phyloP scores from a whole-genome alignment of 2,329 filamentous ascomycete species.

The Emydomyces testavorans region DNA sequence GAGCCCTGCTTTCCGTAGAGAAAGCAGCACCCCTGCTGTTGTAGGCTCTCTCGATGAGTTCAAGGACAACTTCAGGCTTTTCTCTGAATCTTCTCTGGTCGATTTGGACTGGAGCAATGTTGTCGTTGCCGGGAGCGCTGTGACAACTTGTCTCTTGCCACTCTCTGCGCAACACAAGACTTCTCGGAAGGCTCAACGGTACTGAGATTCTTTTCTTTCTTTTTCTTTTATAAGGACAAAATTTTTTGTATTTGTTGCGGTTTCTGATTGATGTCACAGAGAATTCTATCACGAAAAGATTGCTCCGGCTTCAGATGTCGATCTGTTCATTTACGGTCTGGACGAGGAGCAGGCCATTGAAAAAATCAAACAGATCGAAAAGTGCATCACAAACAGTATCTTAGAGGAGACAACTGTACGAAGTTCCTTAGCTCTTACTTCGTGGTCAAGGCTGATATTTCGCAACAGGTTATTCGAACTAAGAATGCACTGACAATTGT shows the following conservation, averaged over 20 bases:
- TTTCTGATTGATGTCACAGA: conserved; percentile 48
- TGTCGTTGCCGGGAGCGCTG: conserved; percentile 67
- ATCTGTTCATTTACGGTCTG: conserved; percentile 73
- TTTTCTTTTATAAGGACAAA: too few species aligned
- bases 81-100: conserved; percentile 63
- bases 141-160: conserved; percentile 66
- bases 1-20: conserved; percentile 43
- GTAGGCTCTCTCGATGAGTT: conserved; percentile 59
- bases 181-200: conserved; percentile 15
- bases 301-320: conserved; percentile 74
- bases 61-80: conserved; percentile 66
- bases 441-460: not conserved
- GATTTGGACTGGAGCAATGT: conserved; percentile 76
- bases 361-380: conserved; percentile 75
- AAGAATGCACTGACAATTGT: conserved; percentile 82
- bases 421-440: not conserved
- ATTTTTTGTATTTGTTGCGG: conserved; percentile 13
- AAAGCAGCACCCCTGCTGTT: conserved; percentile 53
- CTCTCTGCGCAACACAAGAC: conserved; percentile 49
- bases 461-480: conserved; percentile 55
- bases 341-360: conserved; percentile 65
- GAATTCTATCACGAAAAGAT: conserved; percentile 73
- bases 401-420: conserved; percentile 61
- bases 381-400: conserved; percentile 61
- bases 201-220: not conserved